phyloP scores from a whole-genome alignment of 306 rosid species.

The Vigna unguiculata region DNA sequence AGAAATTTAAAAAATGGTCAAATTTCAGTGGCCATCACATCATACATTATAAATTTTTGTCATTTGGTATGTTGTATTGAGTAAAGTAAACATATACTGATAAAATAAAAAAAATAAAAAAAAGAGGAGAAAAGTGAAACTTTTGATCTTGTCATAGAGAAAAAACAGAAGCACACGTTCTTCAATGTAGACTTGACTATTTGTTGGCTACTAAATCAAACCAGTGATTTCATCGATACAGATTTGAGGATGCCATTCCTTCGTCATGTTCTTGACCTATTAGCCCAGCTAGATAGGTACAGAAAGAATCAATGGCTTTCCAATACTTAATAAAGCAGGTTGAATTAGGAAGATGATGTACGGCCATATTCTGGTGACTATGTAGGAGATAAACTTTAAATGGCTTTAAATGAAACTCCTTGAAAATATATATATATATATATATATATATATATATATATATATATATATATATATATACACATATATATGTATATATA shows the following conservation, averaged over 20 bases:
- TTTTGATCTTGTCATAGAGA: background rate
- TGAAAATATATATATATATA: background rate
- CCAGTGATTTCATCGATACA: too few relatives aligned
- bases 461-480: too few relatives aligned
- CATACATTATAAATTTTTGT: background rate
- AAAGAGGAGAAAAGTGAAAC: background rate
- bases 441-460: too few relatives aligned
- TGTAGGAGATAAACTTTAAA: background rate
- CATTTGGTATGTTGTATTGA: conserved; percentile 13
- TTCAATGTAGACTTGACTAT: background rate
- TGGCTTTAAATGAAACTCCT: background rate
- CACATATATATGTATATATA: too few relatives aligned
- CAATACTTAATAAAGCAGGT: background rate
- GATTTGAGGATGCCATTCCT: too few relatives aligned
- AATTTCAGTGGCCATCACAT: conserved; percentile 22
- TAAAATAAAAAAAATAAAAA: background rate
- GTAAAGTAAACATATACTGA: background rate
- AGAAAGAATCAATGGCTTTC: too few relatives aligned
- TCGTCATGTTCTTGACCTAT: too few relatives aligned
- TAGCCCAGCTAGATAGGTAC: too few relatives aligned
- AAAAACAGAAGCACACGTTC: background rate
- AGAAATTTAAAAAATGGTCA: conserved; percentile 4
- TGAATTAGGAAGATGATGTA: background rate
- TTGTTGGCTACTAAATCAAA: background rate
- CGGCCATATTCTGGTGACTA: background rate